phyloP scores from a whole-genome alignment of 228 moss, liverwort and hornwort species.

The Sphagnum magellanicum region DNA sequence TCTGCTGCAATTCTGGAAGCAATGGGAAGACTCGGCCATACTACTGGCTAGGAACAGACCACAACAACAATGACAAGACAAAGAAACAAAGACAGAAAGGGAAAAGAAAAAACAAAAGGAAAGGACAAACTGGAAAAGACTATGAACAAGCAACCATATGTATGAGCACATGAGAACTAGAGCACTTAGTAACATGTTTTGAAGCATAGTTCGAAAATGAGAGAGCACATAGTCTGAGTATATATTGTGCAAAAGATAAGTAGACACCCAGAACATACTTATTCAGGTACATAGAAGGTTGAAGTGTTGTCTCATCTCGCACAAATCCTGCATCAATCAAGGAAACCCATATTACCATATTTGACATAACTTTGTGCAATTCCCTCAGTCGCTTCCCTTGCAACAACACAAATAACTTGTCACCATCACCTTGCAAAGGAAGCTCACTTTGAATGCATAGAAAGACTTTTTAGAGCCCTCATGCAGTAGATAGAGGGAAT shows the following conservation, averaged over 20 bases:
- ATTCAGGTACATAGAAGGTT: conserved; percentile 78
- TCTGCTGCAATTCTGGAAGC: no score
- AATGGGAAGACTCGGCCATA: no score
- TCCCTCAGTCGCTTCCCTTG: background rate
- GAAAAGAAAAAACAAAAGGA: background rate
- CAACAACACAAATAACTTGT: background rate
- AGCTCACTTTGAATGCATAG: no score
- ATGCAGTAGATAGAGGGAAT: background rate
- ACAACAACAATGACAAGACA: no score
- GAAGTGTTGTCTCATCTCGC: conserved; percentile 72
- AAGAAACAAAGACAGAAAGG: background rate
- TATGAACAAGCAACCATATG: background rate
- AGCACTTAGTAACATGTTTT: background rate
- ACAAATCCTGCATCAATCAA: conserved; percentile 55
- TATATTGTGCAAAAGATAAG: background rate
- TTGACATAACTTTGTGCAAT: background rate
- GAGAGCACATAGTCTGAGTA: background rate
- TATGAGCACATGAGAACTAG: background rate
- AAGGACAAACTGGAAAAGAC: background rate
- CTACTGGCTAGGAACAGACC: no score
- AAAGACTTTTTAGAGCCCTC: no score
- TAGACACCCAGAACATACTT: conserved; percentile 37
- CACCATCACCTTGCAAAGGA: background rate
- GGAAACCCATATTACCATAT: background rate
- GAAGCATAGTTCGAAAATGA: background rate